Evolutionary conservation across 2,329 filamentous ascomycete species (phyloP).

Genomic region (Colletotrichum spinosum): DNA sequence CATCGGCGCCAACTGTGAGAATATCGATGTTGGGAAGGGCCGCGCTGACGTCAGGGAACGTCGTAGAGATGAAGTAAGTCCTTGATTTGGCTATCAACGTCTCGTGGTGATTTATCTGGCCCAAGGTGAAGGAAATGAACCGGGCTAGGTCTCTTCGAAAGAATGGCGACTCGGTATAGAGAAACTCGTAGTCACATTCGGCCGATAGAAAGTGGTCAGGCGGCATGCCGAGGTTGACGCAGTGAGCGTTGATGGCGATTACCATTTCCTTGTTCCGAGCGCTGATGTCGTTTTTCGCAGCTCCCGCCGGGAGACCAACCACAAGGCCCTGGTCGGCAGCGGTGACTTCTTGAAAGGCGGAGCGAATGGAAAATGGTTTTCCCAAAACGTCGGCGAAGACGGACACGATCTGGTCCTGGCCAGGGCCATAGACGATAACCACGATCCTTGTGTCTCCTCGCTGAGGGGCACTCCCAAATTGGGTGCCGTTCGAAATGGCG

Average conservation of each 20-base stretch:
- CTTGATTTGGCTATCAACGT: constrained; percentile 81
- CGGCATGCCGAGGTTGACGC: constrained; percentile 76
- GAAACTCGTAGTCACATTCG: constrained; percentile 85
- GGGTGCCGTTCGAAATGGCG: constrained; percentile 50
- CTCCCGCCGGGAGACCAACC: constrained; percentile 70
- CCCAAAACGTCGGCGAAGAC: constrained; percentile 84
- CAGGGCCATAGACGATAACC: constrained; percentile 76
- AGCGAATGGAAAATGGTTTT: constrained; percentile 73
- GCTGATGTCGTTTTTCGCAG: constrained; percentile 68
- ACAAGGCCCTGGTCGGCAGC: constrained; percentile 71
- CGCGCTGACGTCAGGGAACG: constrained; percentile 86
- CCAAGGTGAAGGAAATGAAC: constrained; percentile 83
- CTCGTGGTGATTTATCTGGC: constrained; percentile 82
- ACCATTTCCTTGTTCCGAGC: constrained; percentile 69
- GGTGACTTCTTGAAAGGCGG: constrained; percentile 65
- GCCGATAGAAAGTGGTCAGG: constrained; percentile 74
- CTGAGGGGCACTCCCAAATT: constrained; percentile 59
- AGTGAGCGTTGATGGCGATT: constrained; percentile 81
- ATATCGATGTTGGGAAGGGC: constrained; percentile 89
- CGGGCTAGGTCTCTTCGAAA: constrained; percentile 81
- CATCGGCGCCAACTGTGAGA: constrained; percentile 86
- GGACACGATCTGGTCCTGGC: constrained; percentile 79
- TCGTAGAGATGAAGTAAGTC: constrained; percentile 89
- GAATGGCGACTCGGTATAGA: constrained; percentile 80
- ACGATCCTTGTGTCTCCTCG: constrained; percentile 69